Evolutionary conservation across 1,284 basidiomycete genomes (phyloP).

Genomic region (Boletellus deceptivus): DNA sequence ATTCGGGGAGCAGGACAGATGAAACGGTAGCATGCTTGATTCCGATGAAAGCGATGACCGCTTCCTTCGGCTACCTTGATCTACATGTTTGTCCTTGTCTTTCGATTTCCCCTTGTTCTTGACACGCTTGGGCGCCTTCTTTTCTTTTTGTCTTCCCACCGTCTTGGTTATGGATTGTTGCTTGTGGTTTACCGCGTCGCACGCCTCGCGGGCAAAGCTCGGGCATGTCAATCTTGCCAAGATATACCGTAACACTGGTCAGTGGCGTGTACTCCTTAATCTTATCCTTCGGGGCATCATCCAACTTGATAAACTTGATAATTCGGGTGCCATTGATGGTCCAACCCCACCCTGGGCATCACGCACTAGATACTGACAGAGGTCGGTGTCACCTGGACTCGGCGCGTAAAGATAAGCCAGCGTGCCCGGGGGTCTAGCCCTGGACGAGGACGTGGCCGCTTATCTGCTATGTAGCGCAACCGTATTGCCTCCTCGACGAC

Average conservation of each 20-base stretch:
- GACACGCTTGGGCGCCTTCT: constrained; percentile 4
- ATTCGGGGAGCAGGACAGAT: constrained; percentile 3
- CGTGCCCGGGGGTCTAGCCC: background rate
- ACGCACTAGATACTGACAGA: constrained; percentile 78
- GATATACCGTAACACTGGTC: constrained; percentile 61
- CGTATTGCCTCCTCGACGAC: constrained; percentile 80
- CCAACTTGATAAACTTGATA: too few relatives aligned
- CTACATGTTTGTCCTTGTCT: constrained; percentile 17
- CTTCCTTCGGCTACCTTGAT: background rate
- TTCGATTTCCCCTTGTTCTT: constrained; percentile 23
- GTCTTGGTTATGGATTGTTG: constrained; percentile 6
- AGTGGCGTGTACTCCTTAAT: constrained; percentile 60
- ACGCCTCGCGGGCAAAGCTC: constrained; percentile 59
- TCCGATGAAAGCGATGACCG: background rate
- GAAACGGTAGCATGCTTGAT: constrained; percentile 1
- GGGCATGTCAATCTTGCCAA: constrained; percentile 77
- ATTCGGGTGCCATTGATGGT: constrained; percentile 52
- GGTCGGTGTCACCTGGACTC: constrained; percentile 54
- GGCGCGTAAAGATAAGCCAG: background rate
- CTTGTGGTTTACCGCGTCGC: background rate
- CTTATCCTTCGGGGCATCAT: constrained; percentile 40
- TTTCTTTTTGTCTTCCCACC: constrained; percentile 18
- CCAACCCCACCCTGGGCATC: constrained; percentile 41
- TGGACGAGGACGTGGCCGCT: constrained; percentile 7
- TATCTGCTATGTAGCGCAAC: constrained; percentile 67